Base-by-base conservation (phyloP, 495 filamentous ascomycete genomes). In the Penicillium silybi region DNA sequence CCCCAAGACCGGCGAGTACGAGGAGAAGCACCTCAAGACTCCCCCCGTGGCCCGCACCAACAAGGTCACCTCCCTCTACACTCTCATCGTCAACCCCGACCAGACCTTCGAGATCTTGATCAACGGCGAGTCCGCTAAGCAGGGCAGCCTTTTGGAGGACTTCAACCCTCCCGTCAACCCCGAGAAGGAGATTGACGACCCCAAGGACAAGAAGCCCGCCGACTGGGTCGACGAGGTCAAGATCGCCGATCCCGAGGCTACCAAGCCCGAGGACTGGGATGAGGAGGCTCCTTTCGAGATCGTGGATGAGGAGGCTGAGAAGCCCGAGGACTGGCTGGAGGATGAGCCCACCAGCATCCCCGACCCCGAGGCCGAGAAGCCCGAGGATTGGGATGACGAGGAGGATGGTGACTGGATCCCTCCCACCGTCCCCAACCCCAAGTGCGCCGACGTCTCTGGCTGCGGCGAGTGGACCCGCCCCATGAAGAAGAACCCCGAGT, bases 361-460 rank as follows among this genome's bases (percentile, higher is more conserved):
- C 46, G 95, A 99, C 79, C 95, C 95, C 41, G 92, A 97, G 77
- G 91, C 95, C 34, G 82, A 91, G 80, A 99, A 97, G 84, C 95
- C 95, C 53, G 95, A 97, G 76, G 93, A 97, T 64, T 99, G 95
- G 95, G 93, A 97, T 77, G 93, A 97, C 52, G 95, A 97, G 80
- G 95, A 99, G 75, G 95, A 99, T 77, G 95, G 95, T 66, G 95
- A 99, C 76, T 99, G 92, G 91, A 73, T 97, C 59, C 77, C 93
- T 26, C 95, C 95, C n/a, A 90, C 84, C 51, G 84, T 97, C 38
- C 80, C 88, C 65, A 97, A 97, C 84, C 89, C 93, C 69, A 95
- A 95, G 84, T 97, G 95, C 66, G 83, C 85, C 53, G 92, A 97
- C 44, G 87, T 78, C 56, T 91, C 92, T 75, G 95, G 95, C 63